A percentile compares a stretch with the other conserved stretches of the same genome.
Evolutionary conservation across 345 rosid species (phyloP).

Genomic region (Euphorbia pulcherrima): DNA sequence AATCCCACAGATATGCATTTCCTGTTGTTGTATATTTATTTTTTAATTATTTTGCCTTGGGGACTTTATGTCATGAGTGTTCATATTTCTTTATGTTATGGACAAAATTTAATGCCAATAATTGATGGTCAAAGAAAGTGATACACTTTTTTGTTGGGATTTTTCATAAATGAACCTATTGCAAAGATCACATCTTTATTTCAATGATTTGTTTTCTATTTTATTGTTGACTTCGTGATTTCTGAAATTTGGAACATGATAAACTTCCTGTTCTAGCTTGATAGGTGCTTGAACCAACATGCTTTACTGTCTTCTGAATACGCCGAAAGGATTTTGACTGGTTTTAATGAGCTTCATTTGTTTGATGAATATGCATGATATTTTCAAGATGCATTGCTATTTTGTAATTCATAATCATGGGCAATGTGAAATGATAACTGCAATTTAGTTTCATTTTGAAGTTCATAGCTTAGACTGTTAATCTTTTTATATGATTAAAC

Average conservation of each 20-base stretch:
- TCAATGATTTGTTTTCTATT: background rate
- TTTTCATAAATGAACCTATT: background rate
- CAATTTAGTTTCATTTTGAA: background rate
- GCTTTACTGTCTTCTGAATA: background rate
- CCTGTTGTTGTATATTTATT: background rate
- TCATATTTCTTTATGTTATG: background rate
- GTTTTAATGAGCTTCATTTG: background rate
- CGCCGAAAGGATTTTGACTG: background rate
- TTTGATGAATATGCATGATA: background rate
- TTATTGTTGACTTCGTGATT: background rate
- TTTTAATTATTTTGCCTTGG: background rate
- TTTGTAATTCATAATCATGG: background rate
- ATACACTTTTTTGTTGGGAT: background rate
- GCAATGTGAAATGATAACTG: background rate
- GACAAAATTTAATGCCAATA: background rate
- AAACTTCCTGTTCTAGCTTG: background rate
- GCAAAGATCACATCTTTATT: background rate
- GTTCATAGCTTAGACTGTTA: background rate
- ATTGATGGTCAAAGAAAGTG: background rate
- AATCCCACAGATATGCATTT: background rate
- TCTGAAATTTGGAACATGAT: background rate
- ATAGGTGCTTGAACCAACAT: background rate
- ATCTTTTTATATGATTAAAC: background rate
- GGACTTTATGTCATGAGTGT: background rate
- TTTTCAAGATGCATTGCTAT: background rate